phyloP scores from a whole-genome alignment of 2,329 filamentous ascomycete species.

The Capronia epimyces region DNA sequence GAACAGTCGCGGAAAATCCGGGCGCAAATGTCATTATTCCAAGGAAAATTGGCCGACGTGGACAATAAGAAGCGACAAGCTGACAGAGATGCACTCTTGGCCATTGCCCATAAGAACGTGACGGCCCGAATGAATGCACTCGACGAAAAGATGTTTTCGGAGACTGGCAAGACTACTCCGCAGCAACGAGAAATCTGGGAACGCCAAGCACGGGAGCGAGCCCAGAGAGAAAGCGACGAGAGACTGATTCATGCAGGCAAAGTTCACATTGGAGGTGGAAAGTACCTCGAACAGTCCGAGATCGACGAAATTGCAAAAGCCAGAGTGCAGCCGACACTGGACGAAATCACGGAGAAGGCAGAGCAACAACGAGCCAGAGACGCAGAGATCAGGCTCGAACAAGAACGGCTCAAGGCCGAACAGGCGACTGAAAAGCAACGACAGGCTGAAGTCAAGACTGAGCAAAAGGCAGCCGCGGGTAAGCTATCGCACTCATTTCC shows the following conservation, averaged over 20 bases:
- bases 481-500: constrained; percentile 10
- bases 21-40: constrained; percentile 73
- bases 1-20: constrained; percentile 67
- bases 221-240: constrained; percentile 58
- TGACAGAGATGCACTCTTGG: constrained; percentile 70
- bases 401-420: constrained; percentile 59
- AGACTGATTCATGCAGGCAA: constrained; percentile 54
- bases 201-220: constrained; percentile 64
- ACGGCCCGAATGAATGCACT: constrained; percentile 69
- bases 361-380: constrained; percentile 65
- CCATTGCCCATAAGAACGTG: constrained; percentile 81
- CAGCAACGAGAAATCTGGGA: constrained; percentile 73
- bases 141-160: constrained; percentile 71
- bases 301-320: constrained; percentile 73
- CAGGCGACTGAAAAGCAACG: constrained; percentile 42
- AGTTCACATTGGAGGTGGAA: constrained; percentile 71
- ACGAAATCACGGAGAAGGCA: constrained; percentile 76
- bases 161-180: constrained; percentile 67
- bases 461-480: constrained; percentile 42
- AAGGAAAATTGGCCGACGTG: constrained; percentile 59
- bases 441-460: constrained; percentile 36
- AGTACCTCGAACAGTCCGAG: constrained; percentile 69
- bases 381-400: constrained; percentile 57
- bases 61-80: constrained; percentile 68
- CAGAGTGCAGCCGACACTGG: constrained; percentile 73